Percentiles rank a stretch among this genome's conserved stretches.
Conservation (phyloP, 192 early-diverging fungal genomes). For the Backusella sp. region DNA sequence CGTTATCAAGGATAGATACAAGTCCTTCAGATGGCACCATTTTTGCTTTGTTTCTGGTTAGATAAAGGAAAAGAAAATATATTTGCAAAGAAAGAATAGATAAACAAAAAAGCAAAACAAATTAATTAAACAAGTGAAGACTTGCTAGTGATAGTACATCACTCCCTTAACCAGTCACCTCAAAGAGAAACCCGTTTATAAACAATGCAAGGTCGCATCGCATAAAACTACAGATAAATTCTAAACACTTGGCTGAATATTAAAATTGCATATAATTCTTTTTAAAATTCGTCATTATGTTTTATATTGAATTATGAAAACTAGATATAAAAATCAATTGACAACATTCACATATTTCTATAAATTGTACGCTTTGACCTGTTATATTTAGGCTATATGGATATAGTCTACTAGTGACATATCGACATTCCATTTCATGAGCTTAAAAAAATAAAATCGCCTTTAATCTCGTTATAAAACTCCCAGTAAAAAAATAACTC, state of each 20-base stretch:
- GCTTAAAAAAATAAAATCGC: background rate
- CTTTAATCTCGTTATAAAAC: background rate
- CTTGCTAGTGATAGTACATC: background rate
- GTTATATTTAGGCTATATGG: background rate
- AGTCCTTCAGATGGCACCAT: background rate
- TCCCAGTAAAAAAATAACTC: background rate
- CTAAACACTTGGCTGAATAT: background rate
- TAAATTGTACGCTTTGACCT: background rate
- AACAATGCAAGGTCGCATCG: background rate
- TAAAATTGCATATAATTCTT: background rate
- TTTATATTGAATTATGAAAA: background rate
- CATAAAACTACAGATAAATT: background rate
- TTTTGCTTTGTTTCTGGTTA: background rate
- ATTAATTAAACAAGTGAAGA: background rate
- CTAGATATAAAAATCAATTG: background rate
- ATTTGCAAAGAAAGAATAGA: background rate
- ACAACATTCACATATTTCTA: background rate
- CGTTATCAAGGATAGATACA: constrained; percentile 75
- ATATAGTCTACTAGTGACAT: background rate
- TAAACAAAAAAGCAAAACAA: background rate
- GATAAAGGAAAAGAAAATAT: background rate
- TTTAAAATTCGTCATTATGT: background rate
- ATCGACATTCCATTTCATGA: background rate
- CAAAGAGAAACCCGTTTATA: background rate
- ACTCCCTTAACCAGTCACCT: background rate